A percentile compares a stretch with the other conserved stretches of the same genome.
These are phyloP conservation scores for Nicotiana tomentosiformis DNA, from an alignment of 257 asterid species.

Conservation along the genomic window DNA sequence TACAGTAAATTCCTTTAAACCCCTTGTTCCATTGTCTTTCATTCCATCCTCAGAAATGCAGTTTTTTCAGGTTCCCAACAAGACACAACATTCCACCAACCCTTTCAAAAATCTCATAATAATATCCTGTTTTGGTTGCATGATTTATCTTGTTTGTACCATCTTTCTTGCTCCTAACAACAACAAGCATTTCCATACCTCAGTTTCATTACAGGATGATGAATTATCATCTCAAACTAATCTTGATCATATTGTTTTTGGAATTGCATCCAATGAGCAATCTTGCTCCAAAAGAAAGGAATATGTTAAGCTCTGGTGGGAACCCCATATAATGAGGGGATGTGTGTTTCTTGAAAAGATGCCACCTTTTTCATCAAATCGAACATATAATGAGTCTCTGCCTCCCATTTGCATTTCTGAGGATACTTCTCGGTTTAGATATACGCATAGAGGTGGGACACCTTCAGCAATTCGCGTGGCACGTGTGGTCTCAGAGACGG, in stretches of 20 bases:
- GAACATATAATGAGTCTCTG: slow-evolving; percentile 7
- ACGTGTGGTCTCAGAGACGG: slow-evolving; percentile 57
- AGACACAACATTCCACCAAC: slow-evolving; percentile 14
- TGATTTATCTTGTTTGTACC: slow-evolving; percentile 28
- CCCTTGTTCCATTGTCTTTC: background rate
- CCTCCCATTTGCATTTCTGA: slow-evolving; percentile 62
- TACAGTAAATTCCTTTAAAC: background rate
- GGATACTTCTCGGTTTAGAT: slow-evolving; percentile 58
- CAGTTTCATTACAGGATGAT: slow-evolving; percentile 18
- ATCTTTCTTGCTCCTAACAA: slow-evolving; percentile 18
- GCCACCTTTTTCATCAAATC: slow-evolving; percentile 21
- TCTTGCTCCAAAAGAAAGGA: slow-evolving; percentile 53
- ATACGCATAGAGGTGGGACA: slow-evolving; percentile 50
- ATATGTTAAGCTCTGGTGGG: slow-evolving; percentile 72
- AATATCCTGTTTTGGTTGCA: slow-evolving; percentile 21
- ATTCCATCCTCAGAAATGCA: slow-evolving; percentile 32
- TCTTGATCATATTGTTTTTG: slow-evolving; percentile 65
- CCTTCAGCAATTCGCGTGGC: slow-evolving; percentile 77
- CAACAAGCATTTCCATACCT: slow-evolving; percentile 12
- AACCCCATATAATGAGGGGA: slow-evolving; percentile 55
- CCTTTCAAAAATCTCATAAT: slow-evolving; percentile 26
- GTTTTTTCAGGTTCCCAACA: slow-evolving; percentile 13
- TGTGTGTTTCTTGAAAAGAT: slow-evolving; percentile 60
- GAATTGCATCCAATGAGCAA: slow-evolving; percentile 53
- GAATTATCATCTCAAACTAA: slow-evolving; percentile 30